These are phyloP conservation scores for Euryodendron excelsum DNA, from an alignment of 148 eudicot genomes.

Conservation along the genomic window DNA sequence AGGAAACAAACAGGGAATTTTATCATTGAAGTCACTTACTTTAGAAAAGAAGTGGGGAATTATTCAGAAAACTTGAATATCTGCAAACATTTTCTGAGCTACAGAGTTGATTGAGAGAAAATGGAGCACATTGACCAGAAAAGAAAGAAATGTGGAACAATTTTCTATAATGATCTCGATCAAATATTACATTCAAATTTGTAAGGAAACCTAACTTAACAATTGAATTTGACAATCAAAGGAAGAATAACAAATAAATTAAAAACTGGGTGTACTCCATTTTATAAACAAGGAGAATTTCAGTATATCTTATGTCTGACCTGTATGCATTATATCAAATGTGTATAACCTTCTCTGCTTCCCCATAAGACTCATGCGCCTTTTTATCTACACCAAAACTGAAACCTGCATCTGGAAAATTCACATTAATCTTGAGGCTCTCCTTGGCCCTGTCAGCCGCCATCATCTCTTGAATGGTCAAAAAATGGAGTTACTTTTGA, in stretches of 20 bases:
- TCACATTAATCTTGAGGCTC: background rate
- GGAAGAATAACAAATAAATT: background rate
- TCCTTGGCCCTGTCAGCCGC: background rate
- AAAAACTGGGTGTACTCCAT: background rate
- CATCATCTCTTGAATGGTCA: background rate
- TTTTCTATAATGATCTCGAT: background rate
- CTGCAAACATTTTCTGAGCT: too few relatives aligned
- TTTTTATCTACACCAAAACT: slow-evolving; percentile 12
- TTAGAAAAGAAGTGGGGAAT: too few relatives aligned
- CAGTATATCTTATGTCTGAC: background rate
- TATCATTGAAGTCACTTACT: too few relatives aligned
- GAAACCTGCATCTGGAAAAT: slow-evolving; percentile 11
- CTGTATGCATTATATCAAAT: background rate
- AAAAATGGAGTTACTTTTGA: background rate
- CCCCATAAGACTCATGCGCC: background rate
- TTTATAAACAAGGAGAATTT: background rate
- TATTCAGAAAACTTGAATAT: too few relatives aligned
- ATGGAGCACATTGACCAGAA: too few relatives aligned
- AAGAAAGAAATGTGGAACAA: background rate
- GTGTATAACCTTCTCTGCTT: slow-evolving; percentile 10
- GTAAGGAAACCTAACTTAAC: background rate
- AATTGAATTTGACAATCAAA: background rate
- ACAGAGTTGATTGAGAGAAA: too few relatives aligned
- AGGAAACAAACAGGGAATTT: too few relatives aligned
- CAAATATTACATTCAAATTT: background rate